A percentile compares a stretch with the other conserved stretches of the same genome.
These are phyloP conservation scores for Fusarium nurragi DNA, from an alignment of 2,329 filamentous ascomycete genomes.

Conservation along the genomic window DNA sequence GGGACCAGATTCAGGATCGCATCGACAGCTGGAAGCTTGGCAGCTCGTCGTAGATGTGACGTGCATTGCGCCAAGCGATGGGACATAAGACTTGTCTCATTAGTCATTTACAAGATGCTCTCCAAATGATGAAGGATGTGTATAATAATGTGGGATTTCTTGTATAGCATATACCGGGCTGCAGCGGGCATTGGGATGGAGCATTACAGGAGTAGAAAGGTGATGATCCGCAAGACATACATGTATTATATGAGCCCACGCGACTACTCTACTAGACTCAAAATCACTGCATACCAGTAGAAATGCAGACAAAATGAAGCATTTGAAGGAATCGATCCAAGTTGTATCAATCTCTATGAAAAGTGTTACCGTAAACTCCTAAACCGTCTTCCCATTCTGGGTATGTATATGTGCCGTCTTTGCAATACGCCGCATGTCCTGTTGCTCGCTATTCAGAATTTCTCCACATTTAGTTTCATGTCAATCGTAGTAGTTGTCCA, in stretches of 20 bases:
- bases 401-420: conserved; percentile 16
- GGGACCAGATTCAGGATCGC: conserved; percentile 89
- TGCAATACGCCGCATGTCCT: neutral
- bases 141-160: conserved; percentile 39
- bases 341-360: conserved; percentile 15
- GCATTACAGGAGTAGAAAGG: conserved; percentile 26
- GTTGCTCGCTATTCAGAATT: neutral
- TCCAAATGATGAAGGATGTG: conserved; percentile 21
- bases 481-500: neutral
- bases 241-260: conserved; percentile 34
- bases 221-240: conserved; percentile 20
- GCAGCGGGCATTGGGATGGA: conserved; percentile 16
- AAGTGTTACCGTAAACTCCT: conserved; percentile 25
- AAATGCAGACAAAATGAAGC: neutral
- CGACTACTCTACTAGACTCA: conserved; percentile 36
- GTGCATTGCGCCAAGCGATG: neutral
- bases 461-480: neutral
- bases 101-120: neutral
- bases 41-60: conserved; percentile 49
- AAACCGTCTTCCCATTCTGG: conserved; percentile 13
- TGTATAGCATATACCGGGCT: conserved; percentile 33
- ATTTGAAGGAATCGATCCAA: neutral
- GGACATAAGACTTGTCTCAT: neutral
- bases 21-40: conserved; percentile 88
- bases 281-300: conserved; percentile 20